Base-by-base conservation (phyloP, 2,329 filamentous ascomycete species). In the Beauveria sp. region DNA sequence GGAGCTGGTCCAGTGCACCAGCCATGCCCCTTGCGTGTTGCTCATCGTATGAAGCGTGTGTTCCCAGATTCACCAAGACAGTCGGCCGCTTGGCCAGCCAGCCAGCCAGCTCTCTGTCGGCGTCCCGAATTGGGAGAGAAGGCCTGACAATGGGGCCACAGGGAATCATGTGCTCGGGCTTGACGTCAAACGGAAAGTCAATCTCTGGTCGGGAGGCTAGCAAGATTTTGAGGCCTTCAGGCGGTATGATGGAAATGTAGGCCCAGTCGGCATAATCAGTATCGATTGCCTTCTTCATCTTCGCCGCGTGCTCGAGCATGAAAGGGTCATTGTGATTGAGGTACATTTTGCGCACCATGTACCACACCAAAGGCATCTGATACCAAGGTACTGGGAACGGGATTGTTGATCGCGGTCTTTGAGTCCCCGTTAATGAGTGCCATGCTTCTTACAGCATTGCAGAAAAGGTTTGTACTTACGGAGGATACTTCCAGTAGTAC, bases 61-160 rank as follows among this genome's bases (percentile, higher is more conserved):
- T 80, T 0, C 80, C 80, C 0, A 83, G 70, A 59, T 79, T 81
- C 9, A 83, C 73, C 14, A 83, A 69, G 0, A 82, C 67, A 0
- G 80, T 82, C 2, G 77, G 77, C 0, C 67, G 69, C 10, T 66
- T 65, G 1, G 69, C 67, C 14, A 83, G 64, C 80, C 80, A 83
- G 0, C 51, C 40, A 1, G 72, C 71, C 31, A 83, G 67, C 45
- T 76, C 74, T 0, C 75, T 69, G 48, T 83, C 80, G 2, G 74
- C 69, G 18, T 75, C 69, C n/a, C 67, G 61, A 0, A 79, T 71
- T 0, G 76, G 66, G 2, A 67, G 64, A 1, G 71, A 68, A 0
- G 75, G 72, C 0, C 79, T 68, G 0, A 81, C 65, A 8, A 83
- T 80, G 0, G 81, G 80, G 0, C 80, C 80, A 48, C 77, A 64